Evolutionary conservation across 2,329 filamentous ascomycete species (phyloP), one percentile per base, ranked within the genome.

Genomic region (Colletotrichum sidae): DNA sequence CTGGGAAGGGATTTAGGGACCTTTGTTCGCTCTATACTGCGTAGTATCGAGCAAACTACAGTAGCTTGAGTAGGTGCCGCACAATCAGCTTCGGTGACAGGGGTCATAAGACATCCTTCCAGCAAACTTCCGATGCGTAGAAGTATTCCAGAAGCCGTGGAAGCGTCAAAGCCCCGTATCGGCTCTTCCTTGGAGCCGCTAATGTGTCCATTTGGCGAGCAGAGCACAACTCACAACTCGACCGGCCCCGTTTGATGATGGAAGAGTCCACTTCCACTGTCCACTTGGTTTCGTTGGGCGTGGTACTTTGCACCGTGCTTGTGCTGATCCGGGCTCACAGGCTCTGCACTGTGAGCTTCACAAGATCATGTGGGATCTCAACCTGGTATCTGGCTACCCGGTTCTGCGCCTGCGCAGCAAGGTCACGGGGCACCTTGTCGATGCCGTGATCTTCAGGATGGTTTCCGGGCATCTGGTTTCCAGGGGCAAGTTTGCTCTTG

Each of bases 131-230:
- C 44, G 45, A 49, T 55, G 33, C 60, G 55, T 65, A 15, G 59
- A 67, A 67, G 38, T 34, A 33, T 67, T 67, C 64, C 55, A 67
- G 64, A 67, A 67, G 55, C 45, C 65, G 51, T 65, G 64, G 64
- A 60, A 55, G 51, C 42, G 52, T 65, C 47, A 39, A 60, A 52
- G 59, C 37, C 59, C 53, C 65, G 60, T 45, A 33, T 33, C 47
- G 55, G 57, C 25, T 25, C 46, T 47, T 42, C 38, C 62, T 53
- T 50, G 55, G 54, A 47, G 42, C 49, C 44, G 41, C 49, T 60
- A 51, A 54, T 17, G 13, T 54, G 51, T 50, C 45, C 64, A 54
- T 38, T 39, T 50, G 44, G 17, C 17, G 17, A 17, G 17, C 17
- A 17, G 17, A 17, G 17, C 17, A 17, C 17, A 17, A 17, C 17